Evolutionary conservation across 441 rosid species (phyloP), one percentile per base, ranked within the genome.

Genomic region (Metrosideros polymorpha): DNA sequence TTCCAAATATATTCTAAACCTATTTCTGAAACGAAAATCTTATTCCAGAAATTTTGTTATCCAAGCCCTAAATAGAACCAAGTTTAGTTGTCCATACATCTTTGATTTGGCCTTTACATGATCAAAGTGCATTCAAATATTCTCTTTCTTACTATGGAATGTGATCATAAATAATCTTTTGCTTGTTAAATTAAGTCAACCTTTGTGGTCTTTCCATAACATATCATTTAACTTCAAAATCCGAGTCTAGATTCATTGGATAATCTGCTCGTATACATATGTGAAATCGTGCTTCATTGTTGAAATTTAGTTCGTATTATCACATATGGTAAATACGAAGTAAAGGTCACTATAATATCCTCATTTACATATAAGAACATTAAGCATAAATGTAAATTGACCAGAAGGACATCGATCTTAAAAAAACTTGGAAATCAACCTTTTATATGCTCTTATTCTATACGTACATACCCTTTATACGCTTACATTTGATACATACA

Each of bases 221-320:
- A 30, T 18, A 9, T 18, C 6, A 2, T 32, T 5, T 19, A 63
- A 63, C 76, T 30, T 3, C 9, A 59, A 59, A 63, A 63, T 8
- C 1, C n/a, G n/a, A 0, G 0, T 4, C 0, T 2, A 18, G 12
- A 9, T 8, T 18, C 25, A 18, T 2, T 0, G 0, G 1, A 30
- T 30, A 8, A 61, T 9, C 8, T 61, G 25, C 6, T 1, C 9
- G 10, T 0, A 0, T 17, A 9, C 6, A 8, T 8, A 17, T 32
- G 6, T 17, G 25, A 63, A 30, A 56, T 56, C 2, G n/a, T 0
- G 2, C 9, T 57, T 57, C 2, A 2, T 12, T 2, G 13, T 12
- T 29, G 8, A n/a, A 5, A n/a, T n/a, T 57, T 57, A 1, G 12
- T 12, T n/a, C 0, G 18, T 5, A 6, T 6, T 57, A n/a, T 57